Base-by-base conservation (phyloP, 2,329 filamentous ascomycete species). In the Clonostachys byssicola region DNA sequence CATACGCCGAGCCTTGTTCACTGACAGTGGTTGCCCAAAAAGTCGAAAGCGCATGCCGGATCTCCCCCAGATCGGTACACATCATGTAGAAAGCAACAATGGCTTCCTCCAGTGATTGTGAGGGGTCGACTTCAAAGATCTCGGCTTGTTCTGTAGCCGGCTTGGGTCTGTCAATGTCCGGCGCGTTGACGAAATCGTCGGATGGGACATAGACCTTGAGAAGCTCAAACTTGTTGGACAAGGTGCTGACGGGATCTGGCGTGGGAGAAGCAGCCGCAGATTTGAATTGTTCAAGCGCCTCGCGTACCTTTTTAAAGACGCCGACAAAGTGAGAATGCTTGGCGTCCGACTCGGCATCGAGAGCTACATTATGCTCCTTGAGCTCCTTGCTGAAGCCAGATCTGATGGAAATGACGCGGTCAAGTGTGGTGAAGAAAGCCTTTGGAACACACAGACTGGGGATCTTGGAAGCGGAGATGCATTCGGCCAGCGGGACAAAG, bases 241-340 rank as follows among this genome's bases (percentile, higher is more conserved):
- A 35, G 18, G 5, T 20, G 1, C 45, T 46, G 14, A 45, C 42
- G 40, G 52, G 47, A 20, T 54, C 41, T 3, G 55, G 51, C 35
- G 51, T 48, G 3, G 57, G 54, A 43, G 13, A 41, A 13, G 18
- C 18, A 20, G 18, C 18, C 18, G 18, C 18, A 20, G 18, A 5
- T 20, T 20, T 20, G 18, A 20, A 20, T 20, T 20, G 18, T 20
- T 20, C 18, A 20, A 20, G 18, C 18, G 18, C 18, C 18, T 44
- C 44, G 3, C 48, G 49, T 16, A 54, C 53, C 17, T 49, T 56
- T 47, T 57, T 53, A 2, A 57, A 53, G 7, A 55, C 51, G 3
- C 45, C 39, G 6, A 57, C 51, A 41, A 58, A 58, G 20, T 50
- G 35, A 2, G 51, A 48, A 42, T 58, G 54, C 2, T 45, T 20